Base-by-base conservation (phyloP, 176 grass and related monocot species). In the Bromus sterilis region DNA sequence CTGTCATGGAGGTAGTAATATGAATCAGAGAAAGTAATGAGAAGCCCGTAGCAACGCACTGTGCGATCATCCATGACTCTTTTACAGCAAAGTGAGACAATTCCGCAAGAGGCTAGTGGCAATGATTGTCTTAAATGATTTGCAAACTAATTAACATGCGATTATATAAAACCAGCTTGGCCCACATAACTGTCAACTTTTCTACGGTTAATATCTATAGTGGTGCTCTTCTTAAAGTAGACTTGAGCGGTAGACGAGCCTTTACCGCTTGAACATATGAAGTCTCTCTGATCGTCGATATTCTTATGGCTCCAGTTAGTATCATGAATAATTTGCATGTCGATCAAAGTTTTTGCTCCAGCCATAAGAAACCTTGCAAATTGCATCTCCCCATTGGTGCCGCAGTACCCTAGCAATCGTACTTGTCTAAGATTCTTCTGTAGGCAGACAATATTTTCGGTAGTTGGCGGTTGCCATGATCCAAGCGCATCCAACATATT, bases 341-440 rank as follows among this genome's bases (percentile, higher is more conserved):
- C 30, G 1, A 4, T 49, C 18, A 53, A 44, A 53, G 6, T 4
- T 74, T 74, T 32, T 11, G 29, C 12, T 53, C 11, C 30, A 31
- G 29, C 44, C 44, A 74, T 32, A 74, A 74, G 71, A 30, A 51
- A 74, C 43, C 44, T 74, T 74, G 24, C 71, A 74, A 74, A 74
- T 33, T 53, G 44, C 44, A 53, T 6, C 71, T 74, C 71, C 9
- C 71, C 29, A 20, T 18, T 33, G 5, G 28, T 74, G 44, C 44
- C 71, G 5, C 2, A 33, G 10, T 74, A 74, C 46, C 46, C 44
- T 12, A 21, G 8, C 16, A 55, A 33, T 32, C 11, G 29, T 6
- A 34, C 46, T 20, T 55, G 46, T 21, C 21, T 49, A 10, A 74
- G 71, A n/a, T 34, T 28, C 33, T 36, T 9, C 21, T 9, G 32